Evolutionary conservation across 1,284 basidiomycete genomes (phyloP).

Genomic region (Amylostereum chailletii): DNA sequence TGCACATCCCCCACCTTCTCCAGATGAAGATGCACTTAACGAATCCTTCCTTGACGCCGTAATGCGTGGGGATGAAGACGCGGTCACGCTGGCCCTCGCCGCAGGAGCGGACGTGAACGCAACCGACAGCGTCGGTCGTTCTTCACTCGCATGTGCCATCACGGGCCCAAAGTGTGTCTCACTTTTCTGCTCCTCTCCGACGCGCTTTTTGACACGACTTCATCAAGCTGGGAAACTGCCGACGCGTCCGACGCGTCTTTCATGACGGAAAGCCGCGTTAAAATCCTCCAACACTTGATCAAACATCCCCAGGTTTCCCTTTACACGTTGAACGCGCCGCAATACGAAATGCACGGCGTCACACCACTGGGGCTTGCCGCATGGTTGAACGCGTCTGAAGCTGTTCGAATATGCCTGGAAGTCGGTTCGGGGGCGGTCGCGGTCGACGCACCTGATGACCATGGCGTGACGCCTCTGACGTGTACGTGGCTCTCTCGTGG

Average conservation of each 20-base stretch:
- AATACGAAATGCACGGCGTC: slow-evolving; percentile 55
- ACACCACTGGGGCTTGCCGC: slow-evolving; percentile 68
- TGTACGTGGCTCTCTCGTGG: slow-evolving; percentile 38
- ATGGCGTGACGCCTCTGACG: slow-evolving; percentile 70
- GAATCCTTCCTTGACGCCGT: slow-evolving; percentile 44
- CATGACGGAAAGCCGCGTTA: slow-evolving; percentile 44
- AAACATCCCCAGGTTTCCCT: slow-evolving; percentile 49
- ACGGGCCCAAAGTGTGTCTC: slow-evolving; percentile 53
- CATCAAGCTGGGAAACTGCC: slow-evolving; percentile 50
- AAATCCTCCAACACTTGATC: slow-evolving; percentile 44
- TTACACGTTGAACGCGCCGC: slow-evolving; percentile 60
- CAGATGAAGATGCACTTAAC: slow-evolving; percentile 14
- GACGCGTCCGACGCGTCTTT: slow-evolving; percentile 62
- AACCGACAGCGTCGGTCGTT: slow-evolving; percentile 48
- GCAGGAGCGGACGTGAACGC: slow-evolving; percentile 61
- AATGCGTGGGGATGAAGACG: slow-evolving; percentile 43
- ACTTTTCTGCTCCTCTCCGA: slow-evolving; percentile 1
- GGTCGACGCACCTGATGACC: slow-evolving; percentile 61
- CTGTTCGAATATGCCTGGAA: slow-evolving; percentile 50
- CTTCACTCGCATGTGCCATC: slow-evolving; percentile 55
- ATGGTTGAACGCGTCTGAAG: slow-evolving; percentile 56
- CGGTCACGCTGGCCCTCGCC: slow-evolving; percentile 41
- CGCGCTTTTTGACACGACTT: slow-evolving; percentile 1
- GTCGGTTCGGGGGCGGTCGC: slow-evolving; percentile 49
- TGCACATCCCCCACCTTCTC: neutral